Percentiles rank a stretch among this genome's conserved stretches.
Conservation (phyloP, 2,329 filamentous ascomycete species). For the Phialocephala sp. region DNA sequence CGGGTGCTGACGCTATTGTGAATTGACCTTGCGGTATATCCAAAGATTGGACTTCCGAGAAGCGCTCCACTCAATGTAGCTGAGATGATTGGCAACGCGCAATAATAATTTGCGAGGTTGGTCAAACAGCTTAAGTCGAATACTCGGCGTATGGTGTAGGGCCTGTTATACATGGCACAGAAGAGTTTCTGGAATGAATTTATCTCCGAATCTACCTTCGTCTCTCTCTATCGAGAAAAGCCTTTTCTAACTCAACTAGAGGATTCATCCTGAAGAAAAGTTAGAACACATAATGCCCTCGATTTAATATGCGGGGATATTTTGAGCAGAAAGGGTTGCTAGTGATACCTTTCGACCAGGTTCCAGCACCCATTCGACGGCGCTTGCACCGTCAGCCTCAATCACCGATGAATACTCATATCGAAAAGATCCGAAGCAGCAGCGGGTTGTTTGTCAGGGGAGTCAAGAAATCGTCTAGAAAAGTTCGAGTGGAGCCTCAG, state of each 20-base stretch:
- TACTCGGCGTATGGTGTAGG: too few relatives aligned
- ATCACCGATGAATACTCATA: constrained; percentile 9
- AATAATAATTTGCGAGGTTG: constrained; percentile 23
- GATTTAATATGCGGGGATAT: not conserved
- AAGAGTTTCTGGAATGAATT: too few relatives aligned
- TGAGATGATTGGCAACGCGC: constrained; percentile 23
- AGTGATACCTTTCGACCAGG: not conserved
- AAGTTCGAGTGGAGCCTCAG: constrained; percentile 26
- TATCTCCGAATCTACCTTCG: too few relatives aligned
- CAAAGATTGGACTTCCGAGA: not conserved
- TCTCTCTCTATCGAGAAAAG: too few relatives aligned
- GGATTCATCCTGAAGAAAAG: too few relatives aligned
- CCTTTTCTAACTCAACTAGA: too few relatives aligned
- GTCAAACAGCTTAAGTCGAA: constrained; percentile 1
- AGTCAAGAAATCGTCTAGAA: constrained; percentile 25
- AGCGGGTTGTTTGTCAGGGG: constrained; percentile 17
- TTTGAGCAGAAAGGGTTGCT: not conserved
- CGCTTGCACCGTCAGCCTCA: not conserved
- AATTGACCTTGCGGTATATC: too few relatives aligned
- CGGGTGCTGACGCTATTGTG: too few relatives aligned
- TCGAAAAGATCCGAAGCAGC: not conserved
- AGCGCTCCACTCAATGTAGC: not conserved
- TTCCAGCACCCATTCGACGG: not conserved
- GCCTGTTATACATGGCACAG: too few relatives aligned
- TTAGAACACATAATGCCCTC: too few relatives aligned